Conservation (phyloP, 1,139 yeast genomes). For the Yamadazyma friedrichii region DNA sequence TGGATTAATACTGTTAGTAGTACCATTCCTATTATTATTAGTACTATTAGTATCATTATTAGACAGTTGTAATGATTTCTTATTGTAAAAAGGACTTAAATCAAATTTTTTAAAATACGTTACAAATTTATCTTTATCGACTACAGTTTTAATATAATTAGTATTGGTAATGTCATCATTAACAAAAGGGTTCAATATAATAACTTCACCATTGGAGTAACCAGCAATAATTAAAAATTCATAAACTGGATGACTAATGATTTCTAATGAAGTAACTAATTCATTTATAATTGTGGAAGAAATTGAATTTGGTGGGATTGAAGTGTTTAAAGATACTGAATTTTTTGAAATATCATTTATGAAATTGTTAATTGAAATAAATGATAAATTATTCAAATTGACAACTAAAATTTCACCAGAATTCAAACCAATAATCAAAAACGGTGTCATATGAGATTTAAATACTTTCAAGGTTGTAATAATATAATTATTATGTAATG, state of each 20-base stretch:
- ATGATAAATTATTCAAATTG: constrained; percentile 28
- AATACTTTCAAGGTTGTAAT: constrained; percentile 33
- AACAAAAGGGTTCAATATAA: constrained; percentile 31
- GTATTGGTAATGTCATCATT: constrained; percentile 8
- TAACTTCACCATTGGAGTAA: constrained; percentile 41
- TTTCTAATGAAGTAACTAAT: constrained; percentile 34
- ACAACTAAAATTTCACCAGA: constrained; percentile 34
- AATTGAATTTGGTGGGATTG: constrained; percentile 10
- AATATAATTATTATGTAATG: constrained; percentile 24
- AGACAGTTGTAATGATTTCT: neutral
- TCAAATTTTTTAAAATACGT: constrained; percentile 43
- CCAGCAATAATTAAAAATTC: constrained; percentile 39
- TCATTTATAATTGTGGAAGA: constrained; percentile 15
- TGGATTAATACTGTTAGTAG: neutral
- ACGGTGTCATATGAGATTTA: constrained; percentile 21
- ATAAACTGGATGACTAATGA: constrained; percentile 29
- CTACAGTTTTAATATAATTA: constrained; percentile 27
- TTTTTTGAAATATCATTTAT: constrained; percentile 16
- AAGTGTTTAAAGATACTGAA: constrained; percentile 11
- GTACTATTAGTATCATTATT: neutral
- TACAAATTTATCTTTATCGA: constrained; percentile 32
- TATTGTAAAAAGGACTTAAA: constrained; percentile 27
- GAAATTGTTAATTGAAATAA: constrained; percentile 23
- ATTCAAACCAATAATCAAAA: constrained; percentile 36
- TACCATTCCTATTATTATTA: too few relatives aligned